Percentiles rank a stretch among this genome's conserved stretches.
Conservation (phyloP, 1,284 basidiomycete species). For the Puccinia coronata region DNA sequence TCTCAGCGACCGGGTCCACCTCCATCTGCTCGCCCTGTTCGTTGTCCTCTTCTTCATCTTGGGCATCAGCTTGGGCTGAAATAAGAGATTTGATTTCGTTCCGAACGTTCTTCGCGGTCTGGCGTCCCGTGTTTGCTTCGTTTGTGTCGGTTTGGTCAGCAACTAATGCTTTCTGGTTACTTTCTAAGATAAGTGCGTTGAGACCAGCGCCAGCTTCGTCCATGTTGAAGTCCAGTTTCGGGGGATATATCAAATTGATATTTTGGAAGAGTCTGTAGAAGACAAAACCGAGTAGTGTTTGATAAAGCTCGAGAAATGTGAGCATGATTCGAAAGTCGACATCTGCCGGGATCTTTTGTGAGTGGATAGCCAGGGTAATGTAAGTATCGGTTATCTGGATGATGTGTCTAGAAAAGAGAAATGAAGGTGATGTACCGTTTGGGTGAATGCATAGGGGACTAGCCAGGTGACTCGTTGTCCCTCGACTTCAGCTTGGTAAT, state of each 20-base stretch:
- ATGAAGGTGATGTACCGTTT: slow-evolving; percentile 68
- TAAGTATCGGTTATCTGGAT: background rate
- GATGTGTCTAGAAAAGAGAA: background rate
- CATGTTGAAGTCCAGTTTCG: slow-evolving; percentile 78
- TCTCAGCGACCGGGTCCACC: slow-evolving; percentile 60
- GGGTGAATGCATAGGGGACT: slow-evolving; percentile 96
- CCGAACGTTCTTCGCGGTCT: slow-evolving; percentile 61
- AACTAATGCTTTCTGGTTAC: slow-evolving; percentile 56
- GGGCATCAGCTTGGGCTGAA: slow-evolving; percentile 59
- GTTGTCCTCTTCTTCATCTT: slow-evolving; percentile 58
- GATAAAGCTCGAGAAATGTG: slow-evolving; percentile 97
- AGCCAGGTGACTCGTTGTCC: slow-evolving; percentile 91
- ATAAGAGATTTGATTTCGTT: slow-evolving; percentile 60
- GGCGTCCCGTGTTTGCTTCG: slow-evolving; percentile 58
- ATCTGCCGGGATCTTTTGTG: slow-evolving; percentile 77
- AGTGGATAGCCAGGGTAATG: background rate
- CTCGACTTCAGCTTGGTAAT: slow-evolving; percentile 93
- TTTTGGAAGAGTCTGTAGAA: slow-evolving; percentile 98
- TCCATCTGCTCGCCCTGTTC: slow-evolving; percentile 21
- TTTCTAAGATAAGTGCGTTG: slow-evolving; percentile 81
- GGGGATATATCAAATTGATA: slow-evolving; percentile 88
- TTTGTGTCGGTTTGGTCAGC: slow-evolving; percentile 53
- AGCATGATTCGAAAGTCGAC: slow-evolving; percentile 98
- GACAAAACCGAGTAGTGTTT: slow-evolving; percentile 91
- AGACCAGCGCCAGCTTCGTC: slow-evolving; percentile 81